Evolutionary conservation across 2,329 filamentous ascomycete species (phyloP), one percentile per base, ranked within the genome.

Genomic region (Cytospora piceae): DNA sequence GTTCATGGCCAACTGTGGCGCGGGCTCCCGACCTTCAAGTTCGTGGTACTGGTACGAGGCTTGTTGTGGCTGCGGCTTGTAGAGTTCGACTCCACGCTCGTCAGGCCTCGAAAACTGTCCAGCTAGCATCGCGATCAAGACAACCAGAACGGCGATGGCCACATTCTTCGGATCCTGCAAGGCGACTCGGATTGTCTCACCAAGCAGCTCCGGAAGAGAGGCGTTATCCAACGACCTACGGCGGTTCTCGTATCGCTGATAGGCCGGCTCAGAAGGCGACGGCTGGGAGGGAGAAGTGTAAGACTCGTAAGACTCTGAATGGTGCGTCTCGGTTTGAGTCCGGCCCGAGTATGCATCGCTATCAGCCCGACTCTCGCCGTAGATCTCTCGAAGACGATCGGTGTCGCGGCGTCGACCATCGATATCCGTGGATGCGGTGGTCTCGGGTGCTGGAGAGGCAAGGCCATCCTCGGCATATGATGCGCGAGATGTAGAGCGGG

Each of bases 131-230:
- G 87, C 69, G 2, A 87, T 80, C n/a, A 89, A 72, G 2, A 84
- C 65, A 63, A 83, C 81, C 59, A 90, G 76, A 0, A 85, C 71
- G 6, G 79, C 77, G 31, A 89, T 88, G n/a, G 81, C 76, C 12
- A 88, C 73, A 64, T 89, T 89, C 76, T 84, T 87, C 65, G 80
- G 80, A 70, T 89, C 87, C 56, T 82, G 80, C 70, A 89, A 71
- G 22, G 85, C 73, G 9, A 89, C 82, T 37, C 81, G 79, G 59
- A 79, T 76, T 0, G 85, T 84, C 68, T 86, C 83, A 11, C 85
- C 70, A 0, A 89, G 71, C 11, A 89, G 76, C 67, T 87, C 82
- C 0, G 80, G 76, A 14, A 89, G 78, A 2, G 83, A 83, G 0
- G 83, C 83, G 12, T 75, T 75, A 66, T 82, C 77, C 61, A 77